Conservation (phyloP, 129 eudicot genomes). For the Heracleum sosnowskyi region DNA sequence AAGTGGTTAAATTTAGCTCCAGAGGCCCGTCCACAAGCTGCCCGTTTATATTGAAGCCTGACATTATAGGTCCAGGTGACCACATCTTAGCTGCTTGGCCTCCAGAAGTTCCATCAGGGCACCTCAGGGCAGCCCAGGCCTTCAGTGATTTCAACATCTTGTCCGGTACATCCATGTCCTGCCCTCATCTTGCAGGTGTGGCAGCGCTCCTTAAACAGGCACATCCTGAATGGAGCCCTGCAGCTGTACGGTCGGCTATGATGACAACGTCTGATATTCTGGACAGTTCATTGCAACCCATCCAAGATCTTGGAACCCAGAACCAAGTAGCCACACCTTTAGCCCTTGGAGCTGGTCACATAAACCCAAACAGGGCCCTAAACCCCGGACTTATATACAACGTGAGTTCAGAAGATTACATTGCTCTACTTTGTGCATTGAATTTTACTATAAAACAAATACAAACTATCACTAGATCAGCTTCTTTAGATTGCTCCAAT, state of each 20-base stretch:
- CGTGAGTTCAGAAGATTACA: slow-evolving; percentile 13
- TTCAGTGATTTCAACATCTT: slow-evolving; percentile 2
- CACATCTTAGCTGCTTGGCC: slow-evolving; percentile 12
- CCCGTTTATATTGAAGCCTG: slow-evolving; percentile 6
- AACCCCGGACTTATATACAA: slow-evolving; percentile 23
- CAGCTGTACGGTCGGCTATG: slow-evolving; percentile 16
- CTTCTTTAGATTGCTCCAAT: slow-evolving; percentile 14
- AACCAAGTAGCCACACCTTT: slow-evolving; percentile 12
- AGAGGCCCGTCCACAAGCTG: slow-evolving; percentile 10
- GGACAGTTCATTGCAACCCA: slow-evolving; percentile 7
- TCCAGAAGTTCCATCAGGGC: background rate
- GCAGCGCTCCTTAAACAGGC: slow-evolving; percentile 6
- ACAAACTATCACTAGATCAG: slow-evolving; percentile 13
- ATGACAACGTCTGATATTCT: slow-evolving; percentile 9
- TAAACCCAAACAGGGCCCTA: slow-evolving; percentile 20
- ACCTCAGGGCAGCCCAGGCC: background rate
- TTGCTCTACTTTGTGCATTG: slow-evolving; percentile 18
- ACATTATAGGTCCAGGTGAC: slow-evolving; percentile 14
- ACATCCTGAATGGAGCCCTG: slow-evolving; percentile 18
- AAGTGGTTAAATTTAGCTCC: background rate
- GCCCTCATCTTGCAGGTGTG: slow-evolving; percentile 11
- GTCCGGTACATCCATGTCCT: slow-evolving; percentile 14
- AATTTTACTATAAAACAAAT: slow-evolving; percentile 16
- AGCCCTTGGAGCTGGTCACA: slow-evolving; percentile 21
- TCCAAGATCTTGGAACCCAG: slow-evolving; percentile 3